These are phyloP conservation scores for Mucor sp. DNA, from an alignment of 371 early-diverging fungal species.

Conservation along the genomic window DNA sequence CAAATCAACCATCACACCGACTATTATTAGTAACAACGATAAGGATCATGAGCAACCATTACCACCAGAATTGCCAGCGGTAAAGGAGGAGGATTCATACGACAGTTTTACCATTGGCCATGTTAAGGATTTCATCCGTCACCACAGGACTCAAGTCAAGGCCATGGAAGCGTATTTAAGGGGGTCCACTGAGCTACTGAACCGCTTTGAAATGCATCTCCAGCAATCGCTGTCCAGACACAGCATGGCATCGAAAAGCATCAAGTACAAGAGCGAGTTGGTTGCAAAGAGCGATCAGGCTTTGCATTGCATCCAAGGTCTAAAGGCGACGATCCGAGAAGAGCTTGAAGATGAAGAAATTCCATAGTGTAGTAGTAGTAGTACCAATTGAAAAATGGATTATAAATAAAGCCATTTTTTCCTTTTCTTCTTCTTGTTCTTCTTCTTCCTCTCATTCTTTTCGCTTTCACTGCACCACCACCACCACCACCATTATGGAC, in stretches of 20 bases:
- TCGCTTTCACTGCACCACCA: too few species aligned
- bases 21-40: background rate
- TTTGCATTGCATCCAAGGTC: slow-evolving; percentile 27
- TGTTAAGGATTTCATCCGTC: slow-evolving; percentile 56
- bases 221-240: slow-evolving; percentile 17
- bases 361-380: background rate
- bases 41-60: background rate
- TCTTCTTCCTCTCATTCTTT: background rate
- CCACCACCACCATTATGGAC: background rate
- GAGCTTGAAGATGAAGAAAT: slow-evolving; percentile 28
- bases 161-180: slow-evolving; percentile 74
- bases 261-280: slow-evolving; percentile 50
- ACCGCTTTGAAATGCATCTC: slow-evolving; percentile 26
- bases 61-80: background rate
- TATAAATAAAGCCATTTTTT: slow-evolving; percentile 1
- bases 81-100: background rate
- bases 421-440: background rate
- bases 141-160: slow-evolving; percentile 78
- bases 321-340: slow-evolving; percentile 33
- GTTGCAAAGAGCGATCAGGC: slow-evolving; percentile 53
- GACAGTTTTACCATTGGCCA: background rate
- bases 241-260: slow-evolving; percentile 5
- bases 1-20: background rate
- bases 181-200: slow-evolving; percentile 33
- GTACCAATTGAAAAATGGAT: background rate